phyloP scores from a whole-genome alignment of 2,329 filamentous ascomycete genomes.

The Zymoseptoria tritici region DNA sequence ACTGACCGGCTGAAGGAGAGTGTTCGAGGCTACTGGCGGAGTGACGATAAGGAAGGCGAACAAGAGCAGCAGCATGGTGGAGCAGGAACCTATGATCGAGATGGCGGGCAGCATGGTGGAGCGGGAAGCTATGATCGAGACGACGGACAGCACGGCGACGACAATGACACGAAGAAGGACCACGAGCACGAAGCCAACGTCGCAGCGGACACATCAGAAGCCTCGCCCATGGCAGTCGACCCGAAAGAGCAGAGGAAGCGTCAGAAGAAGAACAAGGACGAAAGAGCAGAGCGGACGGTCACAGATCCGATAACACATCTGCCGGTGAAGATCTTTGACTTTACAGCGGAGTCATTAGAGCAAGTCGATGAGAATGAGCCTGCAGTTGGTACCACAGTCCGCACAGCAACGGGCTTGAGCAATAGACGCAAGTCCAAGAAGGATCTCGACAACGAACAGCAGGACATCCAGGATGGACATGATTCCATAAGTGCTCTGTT shows the following conservation, averaged over 20 bases:
- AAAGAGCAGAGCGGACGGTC: constrained; percentile 50
- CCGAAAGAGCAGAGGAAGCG: constrained; percentile 42
- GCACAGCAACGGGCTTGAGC: constrained; percentile 39
- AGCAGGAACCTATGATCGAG: constrained; percentile 6
- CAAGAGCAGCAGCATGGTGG: constrained; percentile 6
- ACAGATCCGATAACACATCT: constrained; percentile 68
- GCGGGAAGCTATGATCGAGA: constrained; percentile 8
- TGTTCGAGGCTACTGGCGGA: constrained; percentile 20
- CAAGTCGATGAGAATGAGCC: constrained; percentile 40
- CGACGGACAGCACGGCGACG: constrained; percentile 1
- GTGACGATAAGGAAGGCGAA: constrained; percentile 12
- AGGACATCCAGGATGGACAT: constrained; percentile 37
- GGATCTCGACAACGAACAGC: constrained; percentile 37
- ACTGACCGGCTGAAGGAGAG: constrained; percentile 30
- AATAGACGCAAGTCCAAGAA: constrained; percentile 39
- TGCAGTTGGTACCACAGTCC: constrained; percentile 33
- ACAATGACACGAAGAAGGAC: constrained; percentile 13
- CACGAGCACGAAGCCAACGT: constrained; percentile 22
- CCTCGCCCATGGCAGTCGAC: constrained; percentile 29
- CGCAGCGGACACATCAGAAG: constrained; percentile 39
- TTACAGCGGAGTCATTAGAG: constrained; percentile 55
- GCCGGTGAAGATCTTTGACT: constrained; percentile 60
- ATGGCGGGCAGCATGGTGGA: constrained; percentile 4
- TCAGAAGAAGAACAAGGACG: constrained; percentile 43
- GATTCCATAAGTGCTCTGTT: constrained; percentile 45